Evolutionary conservation across 345 rosid genomes (phyloP), one percentile per base, ranked within the genome.

Genomic region (Lenwebbia sp.): DNA sequence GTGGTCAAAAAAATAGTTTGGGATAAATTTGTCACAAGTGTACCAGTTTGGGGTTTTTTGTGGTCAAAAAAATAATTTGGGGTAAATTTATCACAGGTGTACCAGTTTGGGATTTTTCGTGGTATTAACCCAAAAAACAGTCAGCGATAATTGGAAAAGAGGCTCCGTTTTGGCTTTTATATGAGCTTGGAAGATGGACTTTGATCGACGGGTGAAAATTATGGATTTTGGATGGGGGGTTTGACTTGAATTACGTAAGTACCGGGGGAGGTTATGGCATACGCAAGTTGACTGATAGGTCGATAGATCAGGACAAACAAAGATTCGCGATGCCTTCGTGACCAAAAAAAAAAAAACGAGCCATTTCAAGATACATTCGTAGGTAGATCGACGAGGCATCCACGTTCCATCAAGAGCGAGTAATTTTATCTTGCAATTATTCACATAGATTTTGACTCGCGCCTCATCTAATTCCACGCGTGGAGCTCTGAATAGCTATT

Each of bases 301-400:
- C 11, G 0, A 5, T 6, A 28, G 10, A 60, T 60, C 13, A 60
- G 2, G 14, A 13, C 37, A 60, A 60, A 60, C 10, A 28, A 60
- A 60, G 1, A 60, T 13, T 1, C 0, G 1, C 1, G 4, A 60
- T 60, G 19, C 70, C 14, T 3, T n/a, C 70, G 13, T 13, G 15
- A 0, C n/a, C n/a, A 58, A 58, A 58, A n/a, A 58, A 58, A 5
- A 26, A 26, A 13, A 28, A 10, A 10, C 2, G 3, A 12, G 52
- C 14, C 19, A 28, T 13, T 28, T n/a, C 37, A 5, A 58, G 2
- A 57, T 26, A 5, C 13, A 11, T 3, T 12, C 15, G 10, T 51
- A 13, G 3, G 17, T 52, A 5, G 17, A 60, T 2, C 9, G 13
- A 28, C 17, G 3, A 62, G 5, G 7, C 22, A 28, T 3, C 0